A percentile compares a stretch with the other conserved stretches of the same genome.
Conservation (phyloP, 1,284 basidiomycete genomes). For the Ganoderma boninense region DNA sequence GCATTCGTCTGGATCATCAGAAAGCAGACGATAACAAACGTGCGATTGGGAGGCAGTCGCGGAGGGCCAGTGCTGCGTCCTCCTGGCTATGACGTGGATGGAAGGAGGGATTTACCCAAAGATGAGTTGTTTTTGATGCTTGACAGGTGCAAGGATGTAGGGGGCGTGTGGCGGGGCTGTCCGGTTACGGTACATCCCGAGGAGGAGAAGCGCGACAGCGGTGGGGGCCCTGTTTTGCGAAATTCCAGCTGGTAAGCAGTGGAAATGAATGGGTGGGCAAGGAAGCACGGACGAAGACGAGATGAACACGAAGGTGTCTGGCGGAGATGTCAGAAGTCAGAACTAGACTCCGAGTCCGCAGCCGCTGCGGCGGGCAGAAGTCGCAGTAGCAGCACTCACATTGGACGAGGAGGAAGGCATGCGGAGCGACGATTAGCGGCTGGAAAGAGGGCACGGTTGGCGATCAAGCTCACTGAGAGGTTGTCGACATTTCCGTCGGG, state of each 20-base stretch:
- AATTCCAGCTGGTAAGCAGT: neutral
- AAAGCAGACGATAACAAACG: neutral
- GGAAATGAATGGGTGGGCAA: no score
- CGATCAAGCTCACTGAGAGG: constrained; percentile 40
- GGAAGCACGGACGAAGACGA: constrained; percentile 46
- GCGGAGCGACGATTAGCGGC: neutral
- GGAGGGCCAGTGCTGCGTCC: neutral
- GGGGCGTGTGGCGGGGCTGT: neutral
- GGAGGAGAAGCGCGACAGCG: constrained; percentile 29
- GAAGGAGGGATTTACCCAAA: no score
- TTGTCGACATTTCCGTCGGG: constrained; percentile 49
- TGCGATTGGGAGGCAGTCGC: neutral
- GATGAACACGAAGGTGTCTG: constrained; percentile 50
- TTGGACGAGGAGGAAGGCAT: constrained; percentile 51
- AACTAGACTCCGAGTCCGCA: neutral
- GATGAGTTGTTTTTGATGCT: no score
- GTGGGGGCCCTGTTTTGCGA: constrained; percentile 28
- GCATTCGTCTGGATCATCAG: neutral
- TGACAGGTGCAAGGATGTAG: no score
- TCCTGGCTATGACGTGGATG: no score
- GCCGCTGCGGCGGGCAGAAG: neutral
- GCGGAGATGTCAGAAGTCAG: neutral
- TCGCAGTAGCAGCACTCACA: constrained; percentile 41
- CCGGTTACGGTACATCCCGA: no score
- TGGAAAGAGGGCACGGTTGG: neutral